phyloP scores from a whole-genome alignment of 2,329 filamentous ascomycete genomes.

The Tolypocladium pustulatum region DNA sequence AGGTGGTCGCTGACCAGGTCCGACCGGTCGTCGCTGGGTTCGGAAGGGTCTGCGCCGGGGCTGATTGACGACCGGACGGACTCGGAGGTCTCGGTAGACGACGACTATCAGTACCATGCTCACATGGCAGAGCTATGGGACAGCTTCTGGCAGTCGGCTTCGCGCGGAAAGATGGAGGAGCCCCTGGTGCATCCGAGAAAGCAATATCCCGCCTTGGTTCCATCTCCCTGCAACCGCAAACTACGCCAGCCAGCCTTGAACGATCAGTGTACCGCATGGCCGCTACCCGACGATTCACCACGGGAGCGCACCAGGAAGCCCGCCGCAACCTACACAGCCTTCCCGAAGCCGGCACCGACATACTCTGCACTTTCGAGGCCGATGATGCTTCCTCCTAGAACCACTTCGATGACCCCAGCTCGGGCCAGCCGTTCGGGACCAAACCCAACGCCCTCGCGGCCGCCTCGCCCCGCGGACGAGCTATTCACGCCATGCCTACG shows the following conservation, averaged over 20 bases:
- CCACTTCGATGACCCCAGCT: neutral
- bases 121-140: slow-evolving; percentile 39
- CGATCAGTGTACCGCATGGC: slow-evolving; percentile 11
- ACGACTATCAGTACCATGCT: slow-evolving; percentile 37
- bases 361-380: slow-evolving; percentile 33
- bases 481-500: slow-evolving; percentile 12
- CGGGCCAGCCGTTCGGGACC: neutral
- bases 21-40: slow-evolving; percentile 32
- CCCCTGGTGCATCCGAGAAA: slow-evolving; percentile 10
- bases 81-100: slow-evolving; percentile 39
- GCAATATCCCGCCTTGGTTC: slow-evolving; percentile 20
- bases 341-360: slow-evolving; percentile 14
- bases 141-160: slow-evolving; percentile 31
- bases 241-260: slow-evolving; percentile 13
- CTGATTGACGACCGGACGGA: slow-evolving; percentile 40
- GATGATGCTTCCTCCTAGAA: neutral
- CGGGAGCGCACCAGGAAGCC: slow-evolving; percentile 3
- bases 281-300: slow-evolving; percentile 12
- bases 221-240: slow-evolving; percentile 13
- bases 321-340: neutral
- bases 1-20: slow-evolving; percentile 1
- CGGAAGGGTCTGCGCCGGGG: slow-evolving; percentile 34
- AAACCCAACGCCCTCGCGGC: slow-evolving; percentile 14
- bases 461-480: slow-evolving; percentile 16
- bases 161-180: slow-evolving; percentile 5